Evolutionary conservation across 345 rosid genomes (phyloP).

Genomic region (Dimocarpus longan): DNA sequence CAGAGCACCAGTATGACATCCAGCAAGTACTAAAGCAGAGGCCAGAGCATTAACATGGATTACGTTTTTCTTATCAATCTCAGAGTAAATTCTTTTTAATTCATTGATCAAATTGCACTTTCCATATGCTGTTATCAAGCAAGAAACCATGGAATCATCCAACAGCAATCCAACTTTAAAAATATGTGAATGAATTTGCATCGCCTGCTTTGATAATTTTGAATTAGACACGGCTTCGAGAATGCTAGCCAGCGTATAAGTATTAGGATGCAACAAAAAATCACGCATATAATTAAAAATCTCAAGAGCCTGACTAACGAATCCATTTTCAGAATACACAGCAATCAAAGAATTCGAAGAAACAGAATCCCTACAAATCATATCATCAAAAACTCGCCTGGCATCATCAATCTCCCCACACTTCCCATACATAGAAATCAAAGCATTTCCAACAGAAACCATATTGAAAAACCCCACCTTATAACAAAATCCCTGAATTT

Average conservation of each 20-base stretch:
- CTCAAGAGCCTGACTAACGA: conserved; percentile 29
- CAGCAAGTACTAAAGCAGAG: conserved; percentile 26
- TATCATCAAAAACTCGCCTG: conserved; percentile 31
- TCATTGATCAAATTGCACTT: conserved; percentile 30
- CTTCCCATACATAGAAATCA: conserved; percentile 39
- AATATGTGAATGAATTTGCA: conserved; percentile 40
- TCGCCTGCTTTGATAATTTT: conserved; percentile 26
- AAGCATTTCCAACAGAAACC: conserved; percentile 43
- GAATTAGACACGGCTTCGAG: conserved; percentile 35
- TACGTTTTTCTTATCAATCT: conserved; percentile 23
- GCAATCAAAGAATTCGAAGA: conserved; percentile 50
- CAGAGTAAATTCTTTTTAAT: conserved; percentile 34
- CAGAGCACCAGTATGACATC: conserved; percentile 35
- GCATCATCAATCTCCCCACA: conserved; percentile 33
- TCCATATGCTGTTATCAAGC: conserved; percentile 42
- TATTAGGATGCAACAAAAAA: conserved; percentile 23
- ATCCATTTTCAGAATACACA: conserved; percentile 42
- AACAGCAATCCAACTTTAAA: conserved; percentile 36
- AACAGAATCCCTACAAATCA: conserved; percentile 35
- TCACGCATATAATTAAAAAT: conserved; percentile 33
- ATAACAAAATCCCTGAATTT: conserved; percentile 43
- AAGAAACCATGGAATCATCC: conserved; percentile 35
- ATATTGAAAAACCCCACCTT: conserved; percentile 32
- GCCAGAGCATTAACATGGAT: conserved; percentile 33
- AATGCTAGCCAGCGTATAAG: conserved; percentile 36